Evolutionary conservation across 306 rosid species (phyloP).

Genomic region (Cicer chorassanicum): DNA sequence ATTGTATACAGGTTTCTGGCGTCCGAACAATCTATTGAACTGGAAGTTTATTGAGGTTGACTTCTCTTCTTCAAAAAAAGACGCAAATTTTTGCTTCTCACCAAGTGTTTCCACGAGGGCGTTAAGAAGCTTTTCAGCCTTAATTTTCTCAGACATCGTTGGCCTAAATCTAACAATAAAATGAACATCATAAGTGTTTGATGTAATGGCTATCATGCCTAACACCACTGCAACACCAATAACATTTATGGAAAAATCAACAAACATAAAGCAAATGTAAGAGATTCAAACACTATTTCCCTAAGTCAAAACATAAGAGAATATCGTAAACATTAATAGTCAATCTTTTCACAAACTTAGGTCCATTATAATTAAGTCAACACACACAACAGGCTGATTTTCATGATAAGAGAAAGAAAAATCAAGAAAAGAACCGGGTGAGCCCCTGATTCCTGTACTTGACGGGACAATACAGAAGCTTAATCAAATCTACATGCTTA

Average conservation of each 20-base stretch:
- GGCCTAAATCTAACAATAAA: constrained; percentile 43
- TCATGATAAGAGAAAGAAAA: neutral
- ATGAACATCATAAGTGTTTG: constrained; percentile 21
- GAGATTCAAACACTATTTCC: constrained; percentile 27
- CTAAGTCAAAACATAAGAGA: constrained; percentile 16
- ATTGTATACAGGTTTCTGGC: constrained; percentile 78
- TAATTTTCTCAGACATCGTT: constrained; percentile 74
- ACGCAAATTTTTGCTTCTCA: constrained; percentile 60
- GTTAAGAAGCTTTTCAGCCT: constrained; percentile 61
- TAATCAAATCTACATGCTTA: constrained; percentile 23
- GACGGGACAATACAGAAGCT: neutral
- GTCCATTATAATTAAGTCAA: constrained; percentile 29
- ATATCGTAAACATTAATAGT: neutral
- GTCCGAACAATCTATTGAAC: constrained; percentile 78
- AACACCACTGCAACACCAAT: constrained; percentile 2
- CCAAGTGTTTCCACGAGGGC: constrained; percentile 61
- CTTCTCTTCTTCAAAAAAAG: constrained; percentile 68
- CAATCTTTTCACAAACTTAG: neutral
- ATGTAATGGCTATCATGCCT: constrained; percentile 19
- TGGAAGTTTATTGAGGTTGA: constrained; percentile 56
- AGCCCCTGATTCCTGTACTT: no score
- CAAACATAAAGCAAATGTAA: constrained; percentile 17
- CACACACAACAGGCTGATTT: neutral
- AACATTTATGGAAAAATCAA: constrained; percentile 5
- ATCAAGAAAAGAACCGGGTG: neutral